A percentile compares a stretch with the other conserved stretches of the same genome.
Evolutionary conservation across 1,139 yeast species (phyloP).

Genomic region (Chernovozyma aurita): DNA sequence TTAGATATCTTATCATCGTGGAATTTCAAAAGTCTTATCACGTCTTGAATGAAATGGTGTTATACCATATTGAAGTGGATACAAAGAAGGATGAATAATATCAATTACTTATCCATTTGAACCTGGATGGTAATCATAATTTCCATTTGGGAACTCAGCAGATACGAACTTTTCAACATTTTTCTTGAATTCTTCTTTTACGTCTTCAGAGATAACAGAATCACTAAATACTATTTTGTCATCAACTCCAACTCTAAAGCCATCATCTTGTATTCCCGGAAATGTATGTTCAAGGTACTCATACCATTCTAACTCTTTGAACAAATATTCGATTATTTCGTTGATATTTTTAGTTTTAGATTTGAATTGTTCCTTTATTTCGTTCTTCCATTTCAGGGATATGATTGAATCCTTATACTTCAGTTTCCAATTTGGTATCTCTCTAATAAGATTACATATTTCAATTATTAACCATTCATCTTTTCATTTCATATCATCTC

Average conservation of each 20-base stretch:
- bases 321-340: slow-evolving; percentile 19
- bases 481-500: slow-evolving; percentile 10
- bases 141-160: slow-evolving; percentile 4
- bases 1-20: slow-evolving; percentile 8
- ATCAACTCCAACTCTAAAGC: slow-evolving; percentile 9
- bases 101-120: slow-evolving; percentile 25
- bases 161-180: slow-evolving; percentile 5
- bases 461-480: slow-evolving; percentile 24
- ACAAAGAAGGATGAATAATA: slow-evolving; percentile 33
- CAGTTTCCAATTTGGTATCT: slow-evolving; percentile 28
- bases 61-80: slow-evolving; percentile 24
- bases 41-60: slow-evolving; percentile 19
- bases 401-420: slow-evolving; percentile 26
- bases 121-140: slow-evolving; percentile 29
- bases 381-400: slow-evolving; percentile 27
- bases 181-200: neutral
- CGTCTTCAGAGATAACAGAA: slow-evolving; percentile 1
- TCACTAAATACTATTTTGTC: slow-evolving; percentile 11
- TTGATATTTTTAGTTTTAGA: slow-evolving; percentile 22
- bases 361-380: slow-evolving; percentile 16
- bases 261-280: slow-evolving; percentile 9
- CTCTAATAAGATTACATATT: slow-evolving; percentile 21
- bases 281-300: slow-evolving; percentile 13
- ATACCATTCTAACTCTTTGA: slow-evolving; percentile 28
- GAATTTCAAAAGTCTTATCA: too few species aligned